These are phyloP conservation scores for Fusarium pseudograminearum DNA, from an alignment of 2,329 filamentous ascomycete genomes.

Conservation along the genomic window DNA sequence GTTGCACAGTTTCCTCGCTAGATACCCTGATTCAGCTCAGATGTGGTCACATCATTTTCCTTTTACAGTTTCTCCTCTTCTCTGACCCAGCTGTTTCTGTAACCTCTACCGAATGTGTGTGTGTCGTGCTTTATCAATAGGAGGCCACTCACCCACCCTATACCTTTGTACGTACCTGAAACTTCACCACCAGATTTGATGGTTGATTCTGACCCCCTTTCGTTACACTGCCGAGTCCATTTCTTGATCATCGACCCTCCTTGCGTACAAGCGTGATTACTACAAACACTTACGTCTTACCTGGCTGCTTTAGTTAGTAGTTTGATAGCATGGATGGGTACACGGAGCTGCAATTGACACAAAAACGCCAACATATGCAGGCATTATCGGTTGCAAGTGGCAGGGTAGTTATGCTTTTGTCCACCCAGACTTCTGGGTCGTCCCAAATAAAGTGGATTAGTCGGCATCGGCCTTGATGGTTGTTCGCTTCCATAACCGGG, in stretches of 20 bases:
- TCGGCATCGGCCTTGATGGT: background rate
- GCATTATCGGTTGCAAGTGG: conserved; percentile 2
- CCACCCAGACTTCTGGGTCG: conserved; percentile 8
- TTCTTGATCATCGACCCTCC: background rate
- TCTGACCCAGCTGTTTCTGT: conserved; percentile 15
- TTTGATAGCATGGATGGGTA: background rate
- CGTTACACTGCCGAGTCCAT: background rate
- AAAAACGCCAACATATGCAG: conserved; percentile 1
- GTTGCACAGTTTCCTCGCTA: conserved; percentile 20
- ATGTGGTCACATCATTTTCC: conserved; percentile 32
- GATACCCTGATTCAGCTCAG: conserved; percentile 38
- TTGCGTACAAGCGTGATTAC: too few species aligned
- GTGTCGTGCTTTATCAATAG: too few species aligned
- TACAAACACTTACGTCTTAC: background rate
- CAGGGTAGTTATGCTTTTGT: conserved; percentile 1
- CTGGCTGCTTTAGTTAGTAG: background rate
- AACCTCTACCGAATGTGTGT: background rate
- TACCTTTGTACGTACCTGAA: conserved; percentile 2
- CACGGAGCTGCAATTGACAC: background rate
- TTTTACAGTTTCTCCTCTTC: conserved; percentile 16
- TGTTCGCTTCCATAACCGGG: conserved; percentile 1
- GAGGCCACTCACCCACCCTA: conserved; percentile 10
- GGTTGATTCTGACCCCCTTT: background rate
- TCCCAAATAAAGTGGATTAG: conserved; percentile 20
- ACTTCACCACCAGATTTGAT: background rate